A percentile compares a stretch with the other conserved stretches of the same genome.
Evolutionary conservation across 345 rosid species (phyloP).

Genomic region (Eucalyptus cloeziana): DNA sequence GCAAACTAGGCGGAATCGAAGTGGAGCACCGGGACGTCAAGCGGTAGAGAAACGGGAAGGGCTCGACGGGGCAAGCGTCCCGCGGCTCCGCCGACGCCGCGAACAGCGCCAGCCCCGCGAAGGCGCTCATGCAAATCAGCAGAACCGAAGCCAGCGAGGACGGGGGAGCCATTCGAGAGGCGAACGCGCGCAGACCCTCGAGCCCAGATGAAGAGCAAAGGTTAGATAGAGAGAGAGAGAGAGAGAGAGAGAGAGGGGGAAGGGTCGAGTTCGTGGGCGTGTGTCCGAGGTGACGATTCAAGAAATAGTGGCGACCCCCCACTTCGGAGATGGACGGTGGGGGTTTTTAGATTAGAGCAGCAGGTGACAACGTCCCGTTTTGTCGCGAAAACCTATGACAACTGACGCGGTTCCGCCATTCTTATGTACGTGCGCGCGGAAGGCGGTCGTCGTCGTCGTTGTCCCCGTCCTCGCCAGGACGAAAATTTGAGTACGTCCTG

Average conservation of each 20-base stretch:
- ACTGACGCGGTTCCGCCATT: background rate
- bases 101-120: conserved; percentile 1
- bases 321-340: background rate
- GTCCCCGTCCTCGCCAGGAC: background rate
- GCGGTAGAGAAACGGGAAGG: conserved; percentile 17
- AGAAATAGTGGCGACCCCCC: background rate
- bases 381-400: background rate
- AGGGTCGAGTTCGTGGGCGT: background rate
- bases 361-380: background rate
- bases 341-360: background rate
- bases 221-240: background rate
- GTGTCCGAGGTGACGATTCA: background rate
- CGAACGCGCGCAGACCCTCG: background rate
- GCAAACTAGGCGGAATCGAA: conserved; percentile 31
- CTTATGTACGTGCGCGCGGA: background rate
- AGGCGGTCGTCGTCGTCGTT: background rate
- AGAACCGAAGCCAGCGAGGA: background rate
- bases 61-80: conserved; percentile 22
- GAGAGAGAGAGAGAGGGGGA: background rate
- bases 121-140: conserved; percentile 10
- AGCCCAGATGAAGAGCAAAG: background rate
- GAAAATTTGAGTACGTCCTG: background rate
- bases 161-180: conserved; percentile 11
- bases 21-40: conserved; percentile 37
- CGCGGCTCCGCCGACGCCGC: conserved; percentile 7